Evolutionary conservation across 306 rosid genomes (phyloP).

Genomic region (Vigna hirtella): DNA sequence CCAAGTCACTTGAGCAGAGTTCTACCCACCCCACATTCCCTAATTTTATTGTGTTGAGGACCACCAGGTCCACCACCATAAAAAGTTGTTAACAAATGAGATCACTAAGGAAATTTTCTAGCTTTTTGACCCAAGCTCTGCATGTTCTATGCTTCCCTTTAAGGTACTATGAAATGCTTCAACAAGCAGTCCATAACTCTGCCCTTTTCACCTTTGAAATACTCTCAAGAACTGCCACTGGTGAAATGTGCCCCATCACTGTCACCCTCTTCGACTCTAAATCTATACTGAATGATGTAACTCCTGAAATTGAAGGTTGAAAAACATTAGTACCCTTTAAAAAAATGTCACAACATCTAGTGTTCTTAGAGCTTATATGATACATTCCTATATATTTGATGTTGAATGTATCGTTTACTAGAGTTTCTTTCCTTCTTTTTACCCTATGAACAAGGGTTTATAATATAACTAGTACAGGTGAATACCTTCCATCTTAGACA

Average conservation of each 20-base stretch:
- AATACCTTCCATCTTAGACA: conserved; percentile 80
- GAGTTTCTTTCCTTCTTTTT: not conserved
- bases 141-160: conserved; percentile 31
- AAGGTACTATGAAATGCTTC: conserved; percentile 43
- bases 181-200: conserved; percentile 64
- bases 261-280: conserved; percentile 88
- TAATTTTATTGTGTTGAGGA: conserved; percentile 39
- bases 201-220: conserved; percentile 92
- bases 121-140: conserved; percentile 38
- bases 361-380: not conserved
- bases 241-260: conserved; percentile 91
- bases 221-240: conserved; percentile 77
- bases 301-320: conserved; percentile 57
- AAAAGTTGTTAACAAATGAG: conserved; percentile 17
- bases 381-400: not conserved
- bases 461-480: not conserved
- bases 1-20: conserved; percentile 40
- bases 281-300: conserved; percentile 89
- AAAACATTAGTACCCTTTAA: conserved; percentile 12
- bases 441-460: not conserved
- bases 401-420: not conserved
- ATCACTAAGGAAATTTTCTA: conserved; percentile 22
- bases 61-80: conserved; percentile 42
- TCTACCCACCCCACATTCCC: conserved; percentile 26
- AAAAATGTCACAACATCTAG: not conserved